Conservation (phyloP, 257 asterid genomes). For the Penstemon barbatus region DNA sequence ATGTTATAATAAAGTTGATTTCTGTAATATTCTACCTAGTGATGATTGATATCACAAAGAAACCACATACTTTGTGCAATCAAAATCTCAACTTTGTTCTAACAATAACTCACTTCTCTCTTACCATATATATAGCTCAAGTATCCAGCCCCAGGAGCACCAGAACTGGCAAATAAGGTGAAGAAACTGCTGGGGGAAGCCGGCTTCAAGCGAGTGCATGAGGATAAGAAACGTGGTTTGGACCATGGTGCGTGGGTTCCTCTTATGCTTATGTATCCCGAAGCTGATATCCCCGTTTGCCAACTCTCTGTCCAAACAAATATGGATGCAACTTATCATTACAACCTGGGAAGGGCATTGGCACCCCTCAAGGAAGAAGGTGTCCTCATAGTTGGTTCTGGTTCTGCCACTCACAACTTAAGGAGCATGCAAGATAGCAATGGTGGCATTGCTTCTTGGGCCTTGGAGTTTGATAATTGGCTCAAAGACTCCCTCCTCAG, state of each 20-base stretch:
- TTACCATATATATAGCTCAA: conserved; percentile 41
- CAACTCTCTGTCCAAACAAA: conserved; percentile 77
- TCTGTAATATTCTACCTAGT: not conserved
- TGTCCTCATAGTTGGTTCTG: conserved; percentile 74
- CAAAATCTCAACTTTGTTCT: not conserved
- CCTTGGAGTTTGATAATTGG: conserved; percentile 67
- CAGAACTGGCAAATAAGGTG: conserved; percentile 63
- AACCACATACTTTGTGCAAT: not conserved
- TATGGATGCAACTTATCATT: conserved; percentile 67
- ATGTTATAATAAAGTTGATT: not conserved
- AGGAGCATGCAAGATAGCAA: conserved; percentile 37
- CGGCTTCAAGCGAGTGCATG: conserved; percentile 51
- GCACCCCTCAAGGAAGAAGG: conserved; percentile 74
- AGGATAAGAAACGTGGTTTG: conserved; percentile 68
- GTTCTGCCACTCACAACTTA: conserved; percentile 74
- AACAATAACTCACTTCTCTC: not conserved
- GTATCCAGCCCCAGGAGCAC: conserved; percentile 82
- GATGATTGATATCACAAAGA: conserved; percentile 1
- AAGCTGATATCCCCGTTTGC: conserved; percentile 76
- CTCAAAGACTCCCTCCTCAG: conserved; percentile 57
- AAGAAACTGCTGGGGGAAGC: conserved; percentile 53
- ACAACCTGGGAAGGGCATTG: conserved; percentile 66
- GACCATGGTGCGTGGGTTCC: conserved; percentile 96
- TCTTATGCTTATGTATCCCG: conserved; percentile 85
- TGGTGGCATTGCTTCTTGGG: conserved; percentile 57